phyloP scores from a whole-genome alignment of 2,329 filamentous ascomycete genomes.

The Fusarium foetens region DNA sequence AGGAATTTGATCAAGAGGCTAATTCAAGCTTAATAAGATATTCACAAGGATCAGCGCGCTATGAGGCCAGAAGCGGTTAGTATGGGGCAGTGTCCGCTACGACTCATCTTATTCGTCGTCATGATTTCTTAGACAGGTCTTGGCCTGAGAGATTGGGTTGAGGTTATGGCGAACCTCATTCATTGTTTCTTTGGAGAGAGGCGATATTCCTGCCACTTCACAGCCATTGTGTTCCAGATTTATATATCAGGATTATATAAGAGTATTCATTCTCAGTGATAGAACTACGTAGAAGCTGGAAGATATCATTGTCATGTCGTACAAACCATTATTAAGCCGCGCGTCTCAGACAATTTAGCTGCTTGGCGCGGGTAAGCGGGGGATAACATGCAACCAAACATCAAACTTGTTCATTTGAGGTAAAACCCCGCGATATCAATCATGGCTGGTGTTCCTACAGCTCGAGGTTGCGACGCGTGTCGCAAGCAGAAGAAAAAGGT shows the following conservation, averaged over 20 bases:
- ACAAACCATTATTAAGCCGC: background rate
- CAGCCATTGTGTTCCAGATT: background rate
- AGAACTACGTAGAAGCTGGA: accelerated
- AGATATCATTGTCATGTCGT: too few relatives aligned
- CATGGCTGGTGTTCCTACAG: slow-evolving; percentile 17
- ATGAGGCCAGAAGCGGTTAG: background rate
- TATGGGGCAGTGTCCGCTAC: background rate
- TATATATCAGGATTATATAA: background rate
- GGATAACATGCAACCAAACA: background rate
- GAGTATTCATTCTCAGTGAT: background rate
- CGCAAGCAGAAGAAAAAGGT: slow-evolving; percentile 25
- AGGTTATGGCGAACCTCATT: background rate
- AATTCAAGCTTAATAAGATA: slow-evolving; percentile 1
- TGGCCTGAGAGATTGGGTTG: background rate
- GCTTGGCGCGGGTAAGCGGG: background rate
- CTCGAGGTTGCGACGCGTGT: slow-evolving; percentile 3
- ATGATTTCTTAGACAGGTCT: background rate
- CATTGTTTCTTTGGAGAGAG: background rate
- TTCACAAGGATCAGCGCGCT: background rate
- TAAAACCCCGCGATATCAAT: background rate
- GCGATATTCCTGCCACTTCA: background rate
- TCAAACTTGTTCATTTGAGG: background rate
- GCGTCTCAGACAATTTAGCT: background rate
- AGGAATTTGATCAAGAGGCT: background rate
- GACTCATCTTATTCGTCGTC: background rate